Percentiles rank a stretch among this genome's conserved stretches.
Conservation (phyloP, 2,329 filamentous ascomycete species). For the Furcasterigmium sp. region DNA sequence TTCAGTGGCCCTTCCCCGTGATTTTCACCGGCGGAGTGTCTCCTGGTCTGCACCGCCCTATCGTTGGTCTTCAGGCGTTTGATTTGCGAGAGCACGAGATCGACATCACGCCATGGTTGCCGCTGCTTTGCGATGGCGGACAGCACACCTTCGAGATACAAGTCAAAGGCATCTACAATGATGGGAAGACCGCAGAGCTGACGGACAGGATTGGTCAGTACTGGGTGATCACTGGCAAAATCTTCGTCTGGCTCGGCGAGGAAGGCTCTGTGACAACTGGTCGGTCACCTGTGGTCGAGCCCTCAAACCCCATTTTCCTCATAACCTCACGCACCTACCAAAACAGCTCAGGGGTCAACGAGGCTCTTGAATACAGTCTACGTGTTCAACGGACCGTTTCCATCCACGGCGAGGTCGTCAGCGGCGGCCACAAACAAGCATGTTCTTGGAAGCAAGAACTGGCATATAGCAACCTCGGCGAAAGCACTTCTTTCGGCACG, state of each 20-base stretch:
- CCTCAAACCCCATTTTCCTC: constrained; percentile 35
- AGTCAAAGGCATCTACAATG: constrained; percentile 59
- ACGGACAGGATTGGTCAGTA: constrained; percentile 54
- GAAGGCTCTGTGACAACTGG: constrained; percentile 47
- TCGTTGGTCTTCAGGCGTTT: constrained; percentile 74
- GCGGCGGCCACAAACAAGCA: constrained; percentile 34
- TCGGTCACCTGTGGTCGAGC: constrained; percentile 22
- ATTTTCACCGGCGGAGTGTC: constrained; percentile 80
- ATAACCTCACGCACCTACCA: constrained; percentile 44
- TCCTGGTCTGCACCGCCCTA: constrained; percentile 70
- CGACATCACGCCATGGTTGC: constrained; percentile 73
- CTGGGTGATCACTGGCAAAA: constrained; percentile 74
- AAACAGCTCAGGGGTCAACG: constrained; percentile 47
- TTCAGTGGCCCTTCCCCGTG: constrained; percentile 76
- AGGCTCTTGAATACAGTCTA: constrained; percentile 55
- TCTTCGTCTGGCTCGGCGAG: constrained; percentile 70
- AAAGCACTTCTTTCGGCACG: constrained; percentile 13
- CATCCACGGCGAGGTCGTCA: constrained; percentile 46
- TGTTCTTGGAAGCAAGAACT: constrained; percentile 54
- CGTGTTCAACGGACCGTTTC: constrained; percentile 49
- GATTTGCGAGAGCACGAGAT: constrained; percentile 77
- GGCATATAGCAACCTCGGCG: constrained; percentile 48
- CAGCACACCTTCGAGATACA: constrained; percentile 63
- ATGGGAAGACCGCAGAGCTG: constrained; percentile 39
- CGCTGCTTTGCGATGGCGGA: constrained; percentile 59